Base-by-base conservation (phyloP, 2,329 filamentous ascomycete species). In the Ceratocystis colombiana region DNA sequence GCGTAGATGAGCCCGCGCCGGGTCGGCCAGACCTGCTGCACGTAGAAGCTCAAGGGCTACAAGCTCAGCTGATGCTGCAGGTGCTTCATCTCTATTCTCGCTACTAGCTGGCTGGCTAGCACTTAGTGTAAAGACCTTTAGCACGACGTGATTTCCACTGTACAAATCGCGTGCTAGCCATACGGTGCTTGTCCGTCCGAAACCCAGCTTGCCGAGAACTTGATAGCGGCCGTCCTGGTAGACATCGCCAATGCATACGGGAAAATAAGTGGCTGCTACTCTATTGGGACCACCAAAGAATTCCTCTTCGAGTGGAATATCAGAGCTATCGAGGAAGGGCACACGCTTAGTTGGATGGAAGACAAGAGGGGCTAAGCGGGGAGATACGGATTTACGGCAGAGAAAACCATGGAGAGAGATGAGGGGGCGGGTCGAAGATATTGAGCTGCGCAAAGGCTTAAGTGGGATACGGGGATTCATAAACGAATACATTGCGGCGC, bases 331-430 rank as follows among this genome's bases (percentile, higher is more conserved):
- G 10, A 62, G 41, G 5, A 45, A 33, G 41, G 20, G 10, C 22
- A 62, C 61, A 44, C 61, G 61, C 44, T 62, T 62, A 44, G 61
- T 48, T 17, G 61, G 61, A 12, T 62, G 61, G 61, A 62, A 62
- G 25, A 48, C 48, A 17, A 62, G 61, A 7, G 46, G 46, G 8
- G 10, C 33, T 10, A 10, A 10, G 33, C 33, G 33, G 33, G 33
- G 33, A 37, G 33, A 8, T 12, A 1, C 2, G 1, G 33, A 37
- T 37, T 37, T 37, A 3, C 10, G 33, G 10, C 8, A 12, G 33
- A 37, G 8, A 37, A 37, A 37, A 12, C 10, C 10, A 37, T 37
- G 33, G 8, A 37, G 33, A 37, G 33, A 37, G 33, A 37, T 37
- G 33, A 37, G 33, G 33, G 8, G 33, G 33, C 8, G 33, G 33